Evolutionary conservation across 139 green algal genomes (phyloP), one percentile per base, ranked within the genome.

Genomic region (Coelastrella sp.): DNA sequence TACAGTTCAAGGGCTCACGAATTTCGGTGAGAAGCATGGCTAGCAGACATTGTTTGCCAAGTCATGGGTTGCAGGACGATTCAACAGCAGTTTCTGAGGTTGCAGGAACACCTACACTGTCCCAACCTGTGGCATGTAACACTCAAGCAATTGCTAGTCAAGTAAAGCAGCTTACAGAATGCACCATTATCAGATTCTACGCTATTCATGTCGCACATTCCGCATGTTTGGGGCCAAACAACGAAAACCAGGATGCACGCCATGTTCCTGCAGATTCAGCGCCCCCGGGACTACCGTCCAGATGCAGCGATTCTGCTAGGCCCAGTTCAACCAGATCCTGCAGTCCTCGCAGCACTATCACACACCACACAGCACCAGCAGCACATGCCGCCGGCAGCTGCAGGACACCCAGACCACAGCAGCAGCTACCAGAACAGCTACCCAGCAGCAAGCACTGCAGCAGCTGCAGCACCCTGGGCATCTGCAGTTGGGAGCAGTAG

Each of bases 271-370:
- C 81, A 87, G 81, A 58, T 87, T 54, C 61, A 87, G 64, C 22
- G 81, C 5, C 64, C 81, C 4, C 22, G 23, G 5, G 81, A 87
- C 22, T 87, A 78, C 81, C 23, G 64, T 16, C 61, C 47, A 17
- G 61, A 77, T 32, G 11, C 23, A n/a, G 81, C 81, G 5, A 32
- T 87, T 14, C 47, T 87, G 23, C 47, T 87, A 10, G 81, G 81
- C 0, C 81, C 81, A 23, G 57, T 14, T 3, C 81, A 87, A 47
- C 81, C 81, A 60, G 32, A 87, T 54, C 81, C 81, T 17, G 81
- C 81, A 64, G 81, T 87, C 13, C 6, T 75, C 57, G 80, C 80
- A 86, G 58, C 80, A 58, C n/a, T 86, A 11, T 22, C 80, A 19
- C 79, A 64, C 57, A 61, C 60, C 57, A 61, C 60, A 59, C 32